Evolutionary conservation across 2,329 filamentous ascomycete species (phyloP).

Genomic region (Pseudogymnoascus sp.): DNA sequence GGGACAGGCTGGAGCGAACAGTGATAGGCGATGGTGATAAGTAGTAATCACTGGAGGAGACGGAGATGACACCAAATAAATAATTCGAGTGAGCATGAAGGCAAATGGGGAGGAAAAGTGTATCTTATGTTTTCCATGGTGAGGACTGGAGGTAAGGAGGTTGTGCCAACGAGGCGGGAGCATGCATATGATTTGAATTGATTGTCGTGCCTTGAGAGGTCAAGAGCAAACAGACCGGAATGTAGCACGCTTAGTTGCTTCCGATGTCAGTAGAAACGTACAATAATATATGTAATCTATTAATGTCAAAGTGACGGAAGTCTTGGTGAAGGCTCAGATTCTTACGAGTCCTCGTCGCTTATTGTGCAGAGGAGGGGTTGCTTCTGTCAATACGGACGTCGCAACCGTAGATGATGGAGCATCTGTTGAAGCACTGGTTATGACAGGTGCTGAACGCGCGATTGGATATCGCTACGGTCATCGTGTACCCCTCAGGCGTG

Average conservation of each 20-base stretch:
- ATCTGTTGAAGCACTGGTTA: background rate
- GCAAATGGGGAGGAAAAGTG: conserved; percentile 10
- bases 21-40: background rate
- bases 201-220: background rate
- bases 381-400: too few species aligned
- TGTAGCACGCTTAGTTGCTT: background rate
- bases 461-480: background rate
- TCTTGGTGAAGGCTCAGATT: too few species aligned
- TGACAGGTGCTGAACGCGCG: background rate
- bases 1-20: background rate
- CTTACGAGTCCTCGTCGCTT: too few species aligned
- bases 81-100: background rate
- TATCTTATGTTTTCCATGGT: background rate
- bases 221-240: background rate
- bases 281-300: background rate
- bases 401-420: background rate
- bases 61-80: background rate
- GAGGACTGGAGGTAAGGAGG: background rate
- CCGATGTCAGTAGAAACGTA: background rate
- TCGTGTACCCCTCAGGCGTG: too few species aligned
- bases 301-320: too few species aligned
- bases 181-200: background rate
- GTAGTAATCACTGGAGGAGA: background rate
- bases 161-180: background rate
- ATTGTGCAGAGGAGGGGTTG: too few species aligned